Base-by-base conservation (phyloP, 441 rosid species). In the Breynia disticha region DNA sequence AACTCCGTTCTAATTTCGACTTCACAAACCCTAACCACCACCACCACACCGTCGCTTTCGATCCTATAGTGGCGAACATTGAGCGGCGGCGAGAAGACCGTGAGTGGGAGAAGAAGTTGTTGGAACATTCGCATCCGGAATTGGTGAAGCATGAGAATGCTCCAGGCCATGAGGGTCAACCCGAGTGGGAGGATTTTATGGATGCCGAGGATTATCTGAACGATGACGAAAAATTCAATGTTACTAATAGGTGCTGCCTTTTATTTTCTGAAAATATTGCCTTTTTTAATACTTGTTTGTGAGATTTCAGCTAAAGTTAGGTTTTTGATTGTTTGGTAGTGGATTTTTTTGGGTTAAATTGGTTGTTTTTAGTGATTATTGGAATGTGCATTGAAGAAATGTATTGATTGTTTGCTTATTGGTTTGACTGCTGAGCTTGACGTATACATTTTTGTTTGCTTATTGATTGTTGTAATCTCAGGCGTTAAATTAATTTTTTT, bases 121-220 rank as follows among this genome's bases (percentile, higher is more conserved):
- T 83, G 59, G 85, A 83, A 53, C 78, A 77, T 45, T 60, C 81
- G 44, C 97, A 84, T 21, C 83, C 86, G 1, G 95, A 84, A 41
- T 41, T 41, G 15, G 10, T 44, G 1, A 21, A 49, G 5, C 67
- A 69, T 47, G 75, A 76, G 1, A n/a, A 77, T 2, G 89, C 97
- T 10, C 87, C 94, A 41, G 97, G 73, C 35, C 90, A 82, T 42
- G 95, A 88, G 76, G 54, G 82, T 0, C 95, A 86, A 70, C 98
- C 98, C 28, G 97, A 89, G 79, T 84, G 93, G 98, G 97, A 80
- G 50, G 95, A 86, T 58, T 86, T 89, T 71, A 74, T 83, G 77
- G 78, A 89, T 56, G 95, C 93, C 3, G 98, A 93, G 72, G 97
- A 93, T 70, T 89, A 82, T 67, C 73, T 93, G 78, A 93, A 89